Evolutionary conservation across 148 eudicot genomes (phyloP).

Genomic region (Rhododendron simsii): DNA sequence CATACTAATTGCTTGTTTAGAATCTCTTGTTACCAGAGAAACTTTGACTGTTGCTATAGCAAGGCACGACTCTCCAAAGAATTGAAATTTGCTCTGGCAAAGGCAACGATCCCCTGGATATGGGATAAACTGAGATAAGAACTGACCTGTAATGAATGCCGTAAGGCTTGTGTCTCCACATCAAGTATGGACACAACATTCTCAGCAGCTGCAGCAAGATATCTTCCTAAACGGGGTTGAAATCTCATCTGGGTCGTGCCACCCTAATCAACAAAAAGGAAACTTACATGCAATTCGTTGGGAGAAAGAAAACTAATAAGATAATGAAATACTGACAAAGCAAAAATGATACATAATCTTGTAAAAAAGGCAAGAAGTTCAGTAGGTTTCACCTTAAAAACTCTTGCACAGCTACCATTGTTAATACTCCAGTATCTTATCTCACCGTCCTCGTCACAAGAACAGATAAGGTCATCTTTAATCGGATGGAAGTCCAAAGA

Average conservation of each 20-base stretch:
- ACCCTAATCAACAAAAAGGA: conserved; percentile 37
- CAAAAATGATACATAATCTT: not conserved
- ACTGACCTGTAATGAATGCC: conserved; percentile 65
- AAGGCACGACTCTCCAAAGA: not conserved
- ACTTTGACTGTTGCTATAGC: not conserved
- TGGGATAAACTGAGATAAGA: not conserved
- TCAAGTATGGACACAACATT: conserved; percentile 76
- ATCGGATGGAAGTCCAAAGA: conserved; percentile 82
- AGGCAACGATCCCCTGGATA: not conserved
- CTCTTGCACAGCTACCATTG: conserved; percentile 56
- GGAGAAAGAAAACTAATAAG: not conserved
- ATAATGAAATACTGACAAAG: not conserved
- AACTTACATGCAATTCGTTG: not conserved
- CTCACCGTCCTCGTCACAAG: conserved; percentile 84
- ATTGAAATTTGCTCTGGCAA: not conserved
- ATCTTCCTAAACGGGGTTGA: conserved; percentile 83
- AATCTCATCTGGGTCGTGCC: conserved; percentile 68
- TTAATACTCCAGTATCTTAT: conserved; percentile 77
- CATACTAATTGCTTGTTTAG: not conserved
- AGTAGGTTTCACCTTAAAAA: conserved; percentile 48
- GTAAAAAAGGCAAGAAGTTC: not conserved
- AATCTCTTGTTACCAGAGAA: not conserved
- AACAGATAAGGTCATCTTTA: conserved; percentile 73
- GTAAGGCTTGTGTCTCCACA: conserved; percentile 68
- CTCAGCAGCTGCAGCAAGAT: conserved; percentile 79